Evolutionary conservation across 2,329 filamentous ascomycete genomes (phyloP), one percentile per base, ranked within the genome.

Genomic region (Ophiostoma montium): DNA sequence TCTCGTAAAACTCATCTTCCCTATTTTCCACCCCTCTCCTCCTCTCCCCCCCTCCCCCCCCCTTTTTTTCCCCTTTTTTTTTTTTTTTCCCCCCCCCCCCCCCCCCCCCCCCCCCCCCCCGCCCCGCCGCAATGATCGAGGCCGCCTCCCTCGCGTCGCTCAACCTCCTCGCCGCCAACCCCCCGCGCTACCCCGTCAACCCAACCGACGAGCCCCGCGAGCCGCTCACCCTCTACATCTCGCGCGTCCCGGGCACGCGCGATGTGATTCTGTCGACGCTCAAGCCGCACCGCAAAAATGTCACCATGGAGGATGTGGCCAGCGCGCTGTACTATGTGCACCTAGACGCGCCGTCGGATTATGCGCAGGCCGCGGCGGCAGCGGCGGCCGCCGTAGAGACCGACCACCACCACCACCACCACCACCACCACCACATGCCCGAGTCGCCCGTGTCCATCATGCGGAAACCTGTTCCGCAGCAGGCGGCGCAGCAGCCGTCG

Each of bases 271-370:
- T 98, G 42, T 94, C 90, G 1, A 86, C 92, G 1, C 75, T 92
- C 54, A 95, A 94, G 62, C 92, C 92, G 2, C 81, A 85, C 47
- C 74, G 83, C 38, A 95, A 92, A 63, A 90, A 87, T 52, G 86
- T 98, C 54, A 94, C 87, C 0, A 81, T 78, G 41, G 82, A 89
- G 61, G 90, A 95, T 61, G 82, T 98, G 45, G 78, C 83, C 50
- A 86, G 80, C 58, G 94, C 84, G 13, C 73, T 98, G 5, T 98
- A 96, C 66, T 96, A 92, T 62, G 70, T 95, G 48, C 90, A 96
- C 65, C 75, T 94, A 35, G 76, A 86, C 52, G 71, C 74, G 2
- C 75, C 77, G 3, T 71, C 77, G 35, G 76, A 85, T 38, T n/a
- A n/a, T n/a, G n/a, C n/a, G n/a, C n/a, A n/a, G n/a, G 23, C 23